phyloP scores from a whole-genome alignment of 2,329 filamentous ascomycete genomes.

The Ophiocordyceps polyrhachis-furcata region DNA sequence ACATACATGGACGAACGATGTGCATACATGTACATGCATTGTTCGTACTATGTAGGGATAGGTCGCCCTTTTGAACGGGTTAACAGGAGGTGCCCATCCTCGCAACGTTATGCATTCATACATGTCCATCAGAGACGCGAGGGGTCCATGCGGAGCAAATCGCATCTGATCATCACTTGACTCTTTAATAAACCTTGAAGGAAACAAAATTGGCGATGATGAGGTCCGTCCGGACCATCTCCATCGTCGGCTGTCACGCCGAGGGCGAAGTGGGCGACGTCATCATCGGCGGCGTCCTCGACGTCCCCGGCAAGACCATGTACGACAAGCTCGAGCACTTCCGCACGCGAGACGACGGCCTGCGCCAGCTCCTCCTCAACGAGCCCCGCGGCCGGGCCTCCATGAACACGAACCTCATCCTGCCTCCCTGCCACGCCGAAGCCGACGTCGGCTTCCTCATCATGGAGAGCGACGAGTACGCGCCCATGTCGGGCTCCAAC shows the following conservation, averaged over 20 bases:
- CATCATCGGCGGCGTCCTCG: conserved; percentile 25
- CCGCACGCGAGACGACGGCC: conserved; percentile 16
- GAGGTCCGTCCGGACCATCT: conserved; percentile 6
- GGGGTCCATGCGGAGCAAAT: neutral
- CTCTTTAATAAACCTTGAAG: too few species aligned
- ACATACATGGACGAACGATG: too few species aligned
- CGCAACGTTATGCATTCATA: too few species aligned
- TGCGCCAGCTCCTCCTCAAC: conserved; percentile 23
- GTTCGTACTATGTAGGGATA: too few species aligned
- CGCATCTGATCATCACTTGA: neutral
- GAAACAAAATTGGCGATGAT: neutral
- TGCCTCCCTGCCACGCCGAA: conserved; percentile 22
- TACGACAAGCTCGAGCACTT: conserved; percentile 27
- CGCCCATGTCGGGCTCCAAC: conserved; percentile 22
- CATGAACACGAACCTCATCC: conserved; percentile 20
- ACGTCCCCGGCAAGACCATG: conserved; percentile 24
- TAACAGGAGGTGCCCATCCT: too few species aligned
- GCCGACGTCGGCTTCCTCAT: conserved; percentile 27
- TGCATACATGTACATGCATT: too few species aligned
- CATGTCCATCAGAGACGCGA: too few species aligned
- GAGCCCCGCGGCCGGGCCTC: conserved; percentile 25
- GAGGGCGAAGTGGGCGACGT: conserved; percentile 29
- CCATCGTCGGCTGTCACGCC: conserved; percentile 17
- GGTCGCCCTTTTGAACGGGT: too few species aligned
- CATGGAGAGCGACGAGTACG: conserved; percentile 26